Evolutionary conservation across 1,139 yeast genomes (phyloP), one percentile per base, ranked within the genome.

Genomic region (Candida albicans): DNA sequence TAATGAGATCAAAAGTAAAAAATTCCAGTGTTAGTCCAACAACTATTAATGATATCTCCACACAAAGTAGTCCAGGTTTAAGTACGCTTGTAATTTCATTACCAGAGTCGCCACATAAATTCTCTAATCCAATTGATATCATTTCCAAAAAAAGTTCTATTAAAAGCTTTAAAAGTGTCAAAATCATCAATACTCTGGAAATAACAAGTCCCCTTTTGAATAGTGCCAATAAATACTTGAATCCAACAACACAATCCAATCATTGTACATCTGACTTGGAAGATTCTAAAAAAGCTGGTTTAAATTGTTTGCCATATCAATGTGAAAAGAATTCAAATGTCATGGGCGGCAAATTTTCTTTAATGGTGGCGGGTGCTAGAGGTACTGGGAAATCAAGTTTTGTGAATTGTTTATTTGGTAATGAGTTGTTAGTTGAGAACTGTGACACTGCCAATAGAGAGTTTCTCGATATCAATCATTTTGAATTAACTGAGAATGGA

Each of bases 371-470:
- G 28, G 97, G 97, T 4, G 72, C 76, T 9, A 70, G 83, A 10
- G 96, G 96, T 3, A 73, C 84, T 0, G 97, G 97, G 4, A 88
- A 90, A 61, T 78, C 95, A 2, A 82, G 95, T 0, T 88, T 90
- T 56, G 73, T 89, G 49, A 88, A 89, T 52, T 68, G 79, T 1
- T 57, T 73, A 38, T 71, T 73, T 53, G 67, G 62, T 27, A 14
- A 46, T 11, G 51, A 57, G 11, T 45, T 62, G n/a, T 32, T 52
- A 5, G 25, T 37, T 11, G 30, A 28, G 2, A 28, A 30, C 18
- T 15, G 12, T 8, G 41, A 40, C 18, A 18, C 37, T 9, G 31
- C 29, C 38, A 11, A 37, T 27, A 14, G 34, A 30, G 15, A 30
- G 30, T 22, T 18, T 18, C 22, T 30, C 24, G 10, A 22, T 30